These are phyloP conservation scores for Chlorophyllum brunneum DNA, from an alignment of 768 basidiomycete species.

Conservation along the genomic window DNA sequence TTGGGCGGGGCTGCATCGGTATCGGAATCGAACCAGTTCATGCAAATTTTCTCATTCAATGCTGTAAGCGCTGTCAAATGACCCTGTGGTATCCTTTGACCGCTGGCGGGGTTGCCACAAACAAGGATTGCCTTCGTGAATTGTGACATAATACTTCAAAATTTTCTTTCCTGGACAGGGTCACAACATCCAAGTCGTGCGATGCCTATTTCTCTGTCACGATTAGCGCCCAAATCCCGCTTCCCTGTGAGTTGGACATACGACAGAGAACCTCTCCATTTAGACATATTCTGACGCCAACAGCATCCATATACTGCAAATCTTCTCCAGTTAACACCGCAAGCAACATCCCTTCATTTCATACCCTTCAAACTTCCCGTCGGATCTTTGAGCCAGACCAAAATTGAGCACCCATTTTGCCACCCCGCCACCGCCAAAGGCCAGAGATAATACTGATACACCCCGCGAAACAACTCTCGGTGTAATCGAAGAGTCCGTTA, in stretches of 20 bases:
- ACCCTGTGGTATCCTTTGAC: not conserved
- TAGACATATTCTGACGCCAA: not conserved
- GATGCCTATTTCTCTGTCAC: not conserved
- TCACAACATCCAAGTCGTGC: not conserved
- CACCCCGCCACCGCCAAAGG: constrained; percentile 6
- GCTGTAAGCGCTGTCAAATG: constrained; percentile 12
- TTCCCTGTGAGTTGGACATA: not conserved
- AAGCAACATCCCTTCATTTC: not conserved
- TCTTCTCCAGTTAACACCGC: not conserved
- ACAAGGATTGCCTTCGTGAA: not conserved
- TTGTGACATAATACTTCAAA: constrained; percentile 10
- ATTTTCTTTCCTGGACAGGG: constrained; percentile 8
- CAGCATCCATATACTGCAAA: not conserved
- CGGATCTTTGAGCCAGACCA: not conserved
- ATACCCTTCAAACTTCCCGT: not conserved
- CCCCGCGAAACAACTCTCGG: not conserved
- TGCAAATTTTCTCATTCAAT: constrained; percentile 9
- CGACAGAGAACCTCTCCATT: not conserved
- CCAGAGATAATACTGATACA: not conserved
- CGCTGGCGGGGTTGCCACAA: not conserved
- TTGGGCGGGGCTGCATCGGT: not conserved
- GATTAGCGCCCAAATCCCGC: not conserved
- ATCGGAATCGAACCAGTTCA: constrained; percentile 9
- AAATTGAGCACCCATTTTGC: not conserved
- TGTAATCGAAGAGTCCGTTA: not conserved